phyloP scores from a whole-genome alignment of 2,329 filamentous ascomycete genomes.

The Ophiognomonia clavigignenti-juglandacearum region DNA sequence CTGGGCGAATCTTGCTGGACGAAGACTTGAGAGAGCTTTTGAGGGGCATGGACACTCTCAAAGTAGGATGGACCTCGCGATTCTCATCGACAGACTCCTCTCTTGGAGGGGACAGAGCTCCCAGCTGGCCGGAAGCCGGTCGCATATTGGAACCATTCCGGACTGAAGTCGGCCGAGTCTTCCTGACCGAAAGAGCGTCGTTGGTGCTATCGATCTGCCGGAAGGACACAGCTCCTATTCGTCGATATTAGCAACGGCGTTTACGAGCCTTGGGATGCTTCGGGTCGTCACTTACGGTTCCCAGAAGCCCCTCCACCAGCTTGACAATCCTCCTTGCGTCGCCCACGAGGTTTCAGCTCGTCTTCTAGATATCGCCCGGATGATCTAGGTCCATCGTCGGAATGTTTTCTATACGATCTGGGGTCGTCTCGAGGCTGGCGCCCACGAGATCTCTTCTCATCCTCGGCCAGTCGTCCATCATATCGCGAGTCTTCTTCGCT shows the following conservation, averaged over 20 bases:
- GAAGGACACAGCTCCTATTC: constrained; percentile 14
- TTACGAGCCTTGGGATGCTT: neutral
- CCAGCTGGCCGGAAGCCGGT: neutral
- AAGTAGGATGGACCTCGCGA: neutral
- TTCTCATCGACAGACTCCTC: constrained; percentile 6
- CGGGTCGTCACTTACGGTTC: neutral
- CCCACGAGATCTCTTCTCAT: neutral
- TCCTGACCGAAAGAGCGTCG: constrained; percentile 14
- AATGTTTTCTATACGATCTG: too few species aligned
- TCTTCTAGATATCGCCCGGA: neutral
- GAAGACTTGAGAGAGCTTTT: constrained; percentile 12
- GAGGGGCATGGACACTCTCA: constrained; percentile 1
- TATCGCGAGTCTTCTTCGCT: neutral
- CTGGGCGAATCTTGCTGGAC: neutral
- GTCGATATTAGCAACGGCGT: neutral
- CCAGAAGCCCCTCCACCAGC: neutral
- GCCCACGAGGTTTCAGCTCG: neutral
- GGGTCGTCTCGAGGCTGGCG: too few species aligned
- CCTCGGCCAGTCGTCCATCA: neutral
- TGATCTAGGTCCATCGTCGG: neutral
- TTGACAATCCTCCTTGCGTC: neutral
- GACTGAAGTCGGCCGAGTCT: constrained; percentile 7
- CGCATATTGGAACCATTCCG: constrained; percentile 1
- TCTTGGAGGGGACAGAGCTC: constrained; percentile 4
- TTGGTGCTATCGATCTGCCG: constrained; percentile 13